phyloP scores from a whole-genome alignment of 371 early-diverging fungal genomes.

The Rhizomucor pusillus region DNA sequence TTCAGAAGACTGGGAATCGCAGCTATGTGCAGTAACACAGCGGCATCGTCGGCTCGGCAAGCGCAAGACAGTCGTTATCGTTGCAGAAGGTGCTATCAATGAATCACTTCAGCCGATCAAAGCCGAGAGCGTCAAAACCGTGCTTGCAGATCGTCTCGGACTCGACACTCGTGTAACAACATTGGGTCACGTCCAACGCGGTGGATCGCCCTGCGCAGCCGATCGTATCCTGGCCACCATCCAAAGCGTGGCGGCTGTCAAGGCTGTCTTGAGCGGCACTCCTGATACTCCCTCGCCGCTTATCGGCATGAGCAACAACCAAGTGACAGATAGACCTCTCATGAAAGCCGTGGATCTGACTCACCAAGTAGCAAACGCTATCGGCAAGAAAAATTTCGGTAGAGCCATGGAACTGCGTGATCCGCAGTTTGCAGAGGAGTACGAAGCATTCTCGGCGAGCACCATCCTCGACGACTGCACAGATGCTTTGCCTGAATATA shows the following conservation, averaged over 20 bases:
- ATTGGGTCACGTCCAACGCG: slow-evolving; percentile 99
- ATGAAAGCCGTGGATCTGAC: slow-evolving; percentile 86
- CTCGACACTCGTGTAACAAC: slow-evolving; percentile 93
- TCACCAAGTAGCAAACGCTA: slow-evolving; percentile 70
- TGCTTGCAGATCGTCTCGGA: slow-evolving; percentile 72
- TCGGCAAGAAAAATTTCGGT: slow-evolving; percentile 74
- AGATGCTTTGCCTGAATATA: slow-evolving; percentile 14
- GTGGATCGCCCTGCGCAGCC: slow-evolving; percentile 90
- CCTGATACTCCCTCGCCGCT: slow-evolving; percentile 83
- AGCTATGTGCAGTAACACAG: slow-evolving; percentile 67
- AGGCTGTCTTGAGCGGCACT: slow-evolving; percentile 78
- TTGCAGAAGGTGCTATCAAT: slow-evolving; percentile 97
- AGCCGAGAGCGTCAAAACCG: slow-evolving; percentile 76
- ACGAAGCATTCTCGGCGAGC: slow-evolving; percentile 29
- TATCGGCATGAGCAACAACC: slow-evolving; percentile 87
- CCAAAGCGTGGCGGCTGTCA: slow-evolving; percentile 93
- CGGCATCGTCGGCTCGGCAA: slow-evolving; percentile 65
- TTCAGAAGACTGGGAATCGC: slow-evolving; percentile 78
- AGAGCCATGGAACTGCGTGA: slow-evolving; percentile 86
- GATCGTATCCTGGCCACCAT: slow-evolving; percentile 88
- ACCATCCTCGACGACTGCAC: slow-evolving; percentile 29
- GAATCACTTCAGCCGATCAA: slow-evolving; percentile 84
- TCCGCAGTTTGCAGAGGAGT: slow-evolving; percentile 66
- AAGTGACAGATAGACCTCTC: slow-evolving; percentile 73
- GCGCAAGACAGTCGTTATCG: slow-evolving; percentile 90